Base-by-base conservation (phyloP, 768 basidiomycete species). In the Lactifluus volemus region DNA sequence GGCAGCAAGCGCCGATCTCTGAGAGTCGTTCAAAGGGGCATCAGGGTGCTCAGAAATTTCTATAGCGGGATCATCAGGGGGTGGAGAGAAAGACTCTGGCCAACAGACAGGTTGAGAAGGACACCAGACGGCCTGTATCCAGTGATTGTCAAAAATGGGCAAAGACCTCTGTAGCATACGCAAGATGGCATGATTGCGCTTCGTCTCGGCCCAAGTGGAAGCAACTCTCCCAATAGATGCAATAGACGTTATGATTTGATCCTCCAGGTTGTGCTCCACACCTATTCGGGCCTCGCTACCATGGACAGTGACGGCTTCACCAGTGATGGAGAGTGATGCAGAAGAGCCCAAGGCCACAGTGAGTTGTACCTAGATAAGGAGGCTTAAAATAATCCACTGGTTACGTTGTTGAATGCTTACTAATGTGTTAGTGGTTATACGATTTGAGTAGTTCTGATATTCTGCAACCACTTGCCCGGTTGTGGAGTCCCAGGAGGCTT, bases 161-260 rank as follows among this genome's bases (percentile, higher is more conserved):
- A 68, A 56, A 5, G 34, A 50, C 7, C 75, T 74, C 55, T 79
- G 78, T 17, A 79, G 68, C 32, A 70, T 63, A 49, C 65, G 59
- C 2, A 78, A 69, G 9, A 78, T 63, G 14, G 69, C 47, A 10
- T 66, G 52, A 4, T 67, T 61, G 29, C 73, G 77, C 50, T 77
- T 73, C 4, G 71, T 70, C 62, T 88, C 86, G 30, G 88, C 85
- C 21, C 66, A 68, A 4, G 88, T 89, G 1, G 79, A 80, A 42
- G 73, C 78, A 44, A 80, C 84, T 38, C 76, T 77, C 0, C 85
- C 86, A 63, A 76, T 74, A 10, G 84, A 76, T 21, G 72, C 77
- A 25, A 88, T 73, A 8, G 69, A 69, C 0, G 67, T 56, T 34
- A 73, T 71, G 1, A 1, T 44, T 69, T 73, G 70, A 60, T 75